Evolutionary conservation across 495 filamentous ascomycete genomes (phyloP), one percentile per base, ranked within the genome.

Genomic region (Letharia columbiana): DNA sequence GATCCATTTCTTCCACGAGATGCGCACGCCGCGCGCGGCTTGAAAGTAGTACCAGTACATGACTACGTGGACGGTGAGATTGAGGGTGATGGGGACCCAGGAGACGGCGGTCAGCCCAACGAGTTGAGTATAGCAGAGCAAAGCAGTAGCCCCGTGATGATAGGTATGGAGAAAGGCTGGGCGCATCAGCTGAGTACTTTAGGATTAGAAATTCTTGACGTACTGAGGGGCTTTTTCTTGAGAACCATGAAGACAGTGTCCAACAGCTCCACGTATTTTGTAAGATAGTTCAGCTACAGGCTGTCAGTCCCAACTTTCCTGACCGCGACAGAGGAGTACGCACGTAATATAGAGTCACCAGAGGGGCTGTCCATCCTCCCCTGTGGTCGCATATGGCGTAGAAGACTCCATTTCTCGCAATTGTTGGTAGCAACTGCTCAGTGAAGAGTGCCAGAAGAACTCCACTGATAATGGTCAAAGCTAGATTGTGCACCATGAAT

Each of bases 131-230:
- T 87, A 89, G 82, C 86, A 89, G 56, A 89, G 81, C 40, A 88
- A 79, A 62, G 86, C 86, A 35, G 86, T 89, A 66, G 86, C 86
- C 70, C 86, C 86, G 75, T 89, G 86, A 80, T 89, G 86, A 75
- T 89, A 89, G 72, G 86, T 87, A 79, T 89, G 86, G 65, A 89
- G 83, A 80, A 89, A 89, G 71, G 86, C 78, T 80, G n/a, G n/a
- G 6, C 12, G 11, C 18, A 17, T 59, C 40, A 60, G 63, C 67
- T 31, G 66, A 52, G 44, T 61, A 42, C 11, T 3, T 31, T 33
- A 23, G 8, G 42, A 31, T 20, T 15, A 12, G 8, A 47, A 3
- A 2, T 62, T 33, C 18, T 2, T 20, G 28, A 35, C 75, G 17
- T 72, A 80, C 78, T 89, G 75, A 89, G 74, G n/a, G 86, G 86